These are phyloP conservation scores for Lasiosphaeria miniovina DNA, from an alignment of 495 filamentous ascomycete genomes.

Conservation along the genomic window DNA sequence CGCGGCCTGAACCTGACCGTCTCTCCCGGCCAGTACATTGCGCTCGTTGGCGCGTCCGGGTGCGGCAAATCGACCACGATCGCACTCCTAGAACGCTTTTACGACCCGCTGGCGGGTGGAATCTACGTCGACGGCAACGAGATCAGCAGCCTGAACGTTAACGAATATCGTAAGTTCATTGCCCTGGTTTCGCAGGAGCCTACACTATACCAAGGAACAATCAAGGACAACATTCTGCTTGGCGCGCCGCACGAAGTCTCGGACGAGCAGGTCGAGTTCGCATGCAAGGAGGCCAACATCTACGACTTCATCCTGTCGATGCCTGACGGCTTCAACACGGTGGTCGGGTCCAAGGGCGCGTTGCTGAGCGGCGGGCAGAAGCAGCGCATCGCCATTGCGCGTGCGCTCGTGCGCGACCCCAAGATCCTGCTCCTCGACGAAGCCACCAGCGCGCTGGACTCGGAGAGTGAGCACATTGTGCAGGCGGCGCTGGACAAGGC, in stretches of 20 bases:
- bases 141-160: constrained; percentile 47
- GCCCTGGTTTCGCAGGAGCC: constrained; percentile 68
- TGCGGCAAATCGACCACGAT: constrained; percentile 77
- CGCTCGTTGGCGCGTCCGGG: constrained; percentile 70
- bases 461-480: constrained; percentile 70
- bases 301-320: constrained; percentile 64
- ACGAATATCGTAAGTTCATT: constrained; percentile 54
- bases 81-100: constrained; percentile 66
- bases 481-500: constrained; percentile 71
- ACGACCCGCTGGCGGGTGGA: constrained; percentile 55
- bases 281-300: constrained; percentile 63
- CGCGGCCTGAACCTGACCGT: constrained; percentile 55
- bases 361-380: constrained; percentile 77
- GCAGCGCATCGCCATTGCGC: constrained; percentile 75
- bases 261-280: constrained; percentile 55
- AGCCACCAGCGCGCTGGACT: constrained; percentile 74
- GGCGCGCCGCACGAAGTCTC: constrained; percentile 44
- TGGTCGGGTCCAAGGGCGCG: constrained; percentile 63
- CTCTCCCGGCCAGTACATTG: constrained; percentile 63
- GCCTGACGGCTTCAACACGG: constrained; percentile 61
- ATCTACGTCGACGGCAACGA: constrained; percentile 56
- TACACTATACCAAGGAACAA: constrained; percentile 54
- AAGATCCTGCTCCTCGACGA: constrained; percentile 76
- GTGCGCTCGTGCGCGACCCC: constrained; percentile 72
- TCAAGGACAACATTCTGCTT: constrained; percentile 60